A percentile compares a stretch with the other conserved stretches of the same genome.
Conservation (phyloP, 495 filamentous ascomycete genomes). For the Podospora pseudoanserina region DNA sequence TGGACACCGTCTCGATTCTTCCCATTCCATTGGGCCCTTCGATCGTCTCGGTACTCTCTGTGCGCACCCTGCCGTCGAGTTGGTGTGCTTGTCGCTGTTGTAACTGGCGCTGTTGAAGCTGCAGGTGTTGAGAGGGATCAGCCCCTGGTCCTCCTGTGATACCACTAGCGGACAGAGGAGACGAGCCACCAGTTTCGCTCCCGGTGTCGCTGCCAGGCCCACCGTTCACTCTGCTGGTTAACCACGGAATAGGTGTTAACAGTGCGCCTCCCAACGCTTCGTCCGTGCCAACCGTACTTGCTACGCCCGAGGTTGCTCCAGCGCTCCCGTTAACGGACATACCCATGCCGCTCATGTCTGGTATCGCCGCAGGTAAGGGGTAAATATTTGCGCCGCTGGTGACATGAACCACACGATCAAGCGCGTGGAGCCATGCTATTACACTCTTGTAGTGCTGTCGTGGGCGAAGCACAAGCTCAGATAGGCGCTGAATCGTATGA, state of each 20-base stretch:
- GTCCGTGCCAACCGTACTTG: conserved; percentile 63
- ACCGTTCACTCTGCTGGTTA: conserved; percentile 40
- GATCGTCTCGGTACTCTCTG: conserved; percentile 63
- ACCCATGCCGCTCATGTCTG: conserved; percentile 44
- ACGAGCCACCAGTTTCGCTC: conserved; percentile 26
- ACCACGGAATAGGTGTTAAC: conserved; percentile 91
- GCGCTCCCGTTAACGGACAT: conserved; percentile 54
- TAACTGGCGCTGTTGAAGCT: conserved; percentile 22
- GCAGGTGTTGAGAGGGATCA: conserved; percentile 14
- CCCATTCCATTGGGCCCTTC: conserved; percentile 69
- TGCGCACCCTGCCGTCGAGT: conserved; percentile 6
- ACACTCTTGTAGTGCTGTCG: conserved; percentile 74
- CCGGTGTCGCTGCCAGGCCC: conserved; percentile 25
- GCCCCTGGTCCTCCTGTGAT: neutral
- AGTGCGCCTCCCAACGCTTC: conserved; percentile 88
- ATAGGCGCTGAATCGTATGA: conserved; percentile 87
- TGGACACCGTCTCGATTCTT: conserved; percentile 66
- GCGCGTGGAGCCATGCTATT: conserved; percentile 79
- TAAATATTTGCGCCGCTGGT: conserved; percentile 78
- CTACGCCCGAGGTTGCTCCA: conserved; percentile 26
- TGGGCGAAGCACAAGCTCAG: conserved; percentile 82
- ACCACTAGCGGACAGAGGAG: conserved; percentile 23
- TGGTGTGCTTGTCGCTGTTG: conserved; percentile 18
- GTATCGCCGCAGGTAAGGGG: conserved; percentile 65
- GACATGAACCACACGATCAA: conserved; percentile 88